phyloP scores from a whole-genome alignment of 1,139 yeast species.

The Waltiozyma solani region DNA sequence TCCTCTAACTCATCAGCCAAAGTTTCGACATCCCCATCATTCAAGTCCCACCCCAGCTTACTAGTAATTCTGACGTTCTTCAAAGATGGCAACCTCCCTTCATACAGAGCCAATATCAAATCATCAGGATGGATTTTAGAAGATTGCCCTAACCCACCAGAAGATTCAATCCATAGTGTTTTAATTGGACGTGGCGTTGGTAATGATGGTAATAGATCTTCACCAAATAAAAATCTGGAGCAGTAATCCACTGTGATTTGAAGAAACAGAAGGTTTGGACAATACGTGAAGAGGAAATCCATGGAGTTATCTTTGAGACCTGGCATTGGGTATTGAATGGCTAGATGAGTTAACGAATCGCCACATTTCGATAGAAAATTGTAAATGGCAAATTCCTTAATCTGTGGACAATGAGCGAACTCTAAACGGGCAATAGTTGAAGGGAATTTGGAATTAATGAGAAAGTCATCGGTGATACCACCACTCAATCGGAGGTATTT shows the following conservation, averaged over 20 bases:
- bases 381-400: conserved; percentile 53
- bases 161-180: conserved; percentile 63
- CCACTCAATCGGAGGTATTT: conserved; percentile 75
- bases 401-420: conserved; percentile 79
- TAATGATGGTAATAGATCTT: conserved; percentile 37
- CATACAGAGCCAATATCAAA: conserved; percentile 74
- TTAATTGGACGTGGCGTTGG: conserved; percentile 38
- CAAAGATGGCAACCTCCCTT: conserved; percentile 62
- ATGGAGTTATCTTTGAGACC: conserved; percentile 57
- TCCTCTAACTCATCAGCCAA: conserved; percentile 37
- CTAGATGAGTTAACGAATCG: conserved; percentile 44
- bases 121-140: conserved; percentile 82
- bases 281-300: conserved; percentile 61
- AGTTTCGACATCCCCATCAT: conserved; percentile 57
- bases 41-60: conserved; percentile 79
- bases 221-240: conserved; percentile 54
- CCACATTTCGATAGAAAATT: conserved; percentile 58
- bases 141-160: conserved; percentile 83
- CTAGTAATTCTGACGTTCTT: conserved; percentile 57
- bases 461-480: conserved; percentile 76
- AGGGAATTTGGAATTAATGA: conserved; percentile 61
- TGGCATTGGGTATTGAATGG: conserved; percentile 86
- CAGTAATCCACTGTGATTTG: conserved; percentile 78
- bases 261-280: conserved; percentile 58
- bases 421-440: conserved; percentile 58